These are phyloP conservation scores for Lichenothelia convexa DNA, from an alignment of 495 filamentous ascomycete genomes.

Conservation along the genomic window DNA sequence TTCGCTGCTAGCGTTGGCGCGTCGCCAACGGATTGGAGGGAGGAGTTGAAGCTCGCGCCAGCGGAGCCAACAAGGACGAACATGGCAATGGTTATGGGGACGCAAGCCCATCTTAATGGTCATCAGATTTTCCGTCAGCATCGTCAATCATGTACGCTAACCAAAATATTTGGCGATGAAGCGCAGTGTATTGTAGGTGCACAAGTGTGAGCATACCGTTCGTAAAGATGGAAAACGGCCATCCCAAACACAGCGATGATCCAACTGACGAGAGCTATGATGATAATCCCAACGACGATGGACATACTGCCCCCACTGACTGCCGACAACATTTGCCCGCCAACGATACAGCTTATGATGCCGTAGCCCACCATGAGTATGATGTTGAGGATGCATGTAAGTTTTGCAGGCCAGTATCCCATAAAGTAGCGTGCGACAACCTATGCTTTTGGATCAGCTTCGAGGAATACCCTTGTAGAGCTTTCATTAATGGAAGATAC, in stretches of 20 bases:
- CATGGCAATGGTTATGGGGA: conserved; percentile 9
- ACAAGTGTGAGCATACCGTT: conserved; percentile 3
- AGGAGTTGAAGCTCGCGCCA: conserved; percentile 12
- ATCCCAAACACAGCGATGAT: conserved; percentile 14
- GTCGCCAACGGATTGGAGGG: conserved; percentile 7
- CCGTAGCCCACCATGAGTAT: conserved; percentile 2
- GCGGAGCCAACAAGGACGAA: conserved; percentile 14
- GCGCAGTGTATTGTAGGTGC: neutral
- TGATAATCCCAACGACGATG: conserved; percentile 12
- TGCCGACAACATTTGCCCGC: conserved; percentile 38
- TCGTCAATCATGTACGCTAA: too few relatives aligned
- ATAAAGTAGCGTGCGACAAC: conserved; percentile 1
- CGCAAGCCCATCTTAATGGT: conserved; percentile 4
- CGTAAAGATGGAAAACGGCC: conserved; percentile 11
- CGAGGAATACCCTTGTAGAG: too few relatives aligned
- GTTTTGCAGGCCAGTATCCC: conserved; percentile 7
- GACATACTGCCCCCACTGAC: conserved; percentile 13
- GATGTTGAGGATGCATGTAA: conserved; percentile 2
- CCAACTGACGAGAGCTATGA: conserved; percentile 11
- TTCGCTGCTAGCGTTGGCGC: conserved; percentile 6
- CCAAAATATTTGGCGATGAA: too few relatives aligned
- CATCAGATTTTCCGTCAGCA: neutral
- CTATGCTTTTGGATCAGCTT: too few relatives aligned
- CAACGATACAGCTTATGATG: conserved; percentile 6
- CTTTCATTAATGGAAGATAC: too few relatives aligned